phyloP scores from a whole-genome alignment of 441 rosid genomes.

The Monsonia emarginata region DNA sequence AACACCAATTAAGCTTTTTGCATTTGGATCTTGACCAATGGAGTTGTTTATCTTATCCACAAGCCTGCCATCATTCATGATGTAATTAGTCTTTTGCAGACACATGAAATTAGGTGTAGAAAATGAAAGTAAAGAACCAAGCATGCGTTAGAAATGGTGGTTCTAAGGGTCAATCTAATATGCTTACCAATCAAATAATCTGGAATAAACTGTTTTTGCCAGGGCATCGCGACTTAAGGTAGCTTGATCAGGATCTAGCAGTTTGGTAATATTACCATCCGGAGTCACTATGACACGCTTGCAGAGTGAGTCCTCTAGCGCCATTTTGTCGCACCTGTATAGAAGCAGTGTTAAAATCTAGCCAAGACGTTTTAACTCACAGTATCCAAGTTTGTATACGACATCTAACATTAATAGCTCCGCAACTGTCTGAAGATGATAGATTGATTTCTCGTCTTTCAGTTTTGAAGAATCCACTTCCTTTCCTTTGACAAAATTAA shows the following conservation, averaged over 20 bases:
- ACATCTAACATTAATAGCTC: constrained; percentile 59
- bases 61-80: constrained; percentile 48
- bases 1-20: constrained; percentile 85
- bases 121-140: neutral
- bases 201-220: constrained; percentile 94
- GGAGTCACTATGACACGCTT: constrained; percentile 99
- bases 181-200: constrained; percentile 88
- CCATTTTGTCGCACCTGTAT: constrained; percentile 76
- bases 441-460: constrained; percentile 83
- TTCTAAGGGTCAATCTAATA: constrained; percentile 7
- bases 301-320: constrained; percentile 86
- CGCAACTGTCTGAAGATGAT: constrained; percentile 66
- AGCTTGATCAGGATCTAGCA: constrained; percentile 88
- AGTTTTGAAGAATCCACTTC: constrained; percentile 87
- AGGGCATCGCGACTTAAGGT: constrained; percentile 86
- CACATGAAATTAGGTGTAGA: neutral
- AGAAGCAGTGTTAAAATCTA: constrained; percentile 4
- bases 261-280: constrained; percentile 92
- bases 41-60: constrained; percentile 86
- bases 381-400: neutral
- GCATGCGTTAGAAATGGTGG: neutral
- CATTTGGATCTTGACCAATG: constrained; percentile 96
- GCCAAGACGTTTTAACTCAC: constrained; percentile 6
- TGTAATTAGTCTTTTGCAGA: constrained; percentile 6
- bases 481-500: constrained; percentile 80